phyloP scores from a whole-genome alignment of 2,329 filamentous ascomycete genomes.

The Beauveria sp. region DNA sequence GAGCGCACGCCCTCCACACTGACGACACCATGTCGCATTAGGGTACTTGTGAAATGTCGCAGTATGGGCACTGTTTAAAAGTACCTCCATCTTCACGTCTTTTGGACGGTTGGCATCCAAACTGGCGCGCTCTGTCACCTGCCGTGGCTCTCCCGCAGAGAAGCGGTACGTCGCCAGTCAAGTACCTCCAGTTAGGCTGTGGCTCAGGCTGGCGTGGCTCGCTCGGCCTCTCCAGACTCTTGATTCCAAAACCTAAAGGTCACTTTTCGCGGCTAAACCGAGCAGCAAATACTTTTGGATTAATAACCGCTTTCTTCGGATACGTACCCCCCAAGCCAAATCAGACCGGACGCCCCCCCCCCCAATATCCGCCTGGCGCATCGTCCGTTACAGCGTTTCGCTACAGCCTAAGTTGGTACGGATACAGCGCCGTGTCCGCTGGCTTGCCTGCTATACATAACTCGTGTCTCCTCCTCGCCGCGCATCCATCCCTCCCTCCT shows the following conservation, averaged over 20 bases:
- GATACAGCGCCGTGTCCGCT: no score
- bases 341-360: background rate
- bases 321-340: background rate
- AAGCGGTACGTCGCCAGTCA: background rate
- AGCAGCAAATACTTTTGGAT: background rate
- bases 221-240: background rate
- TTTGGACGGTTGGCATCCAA: background rate
- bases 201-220: constrained; percentile 6
- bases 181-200: constrained; percentile 6
- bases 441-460: constrained; percentile 14
- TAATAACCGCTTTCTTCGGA: background rate
- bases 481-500: constrained; percentile 28
- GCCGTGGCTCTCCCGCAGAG: background rate
- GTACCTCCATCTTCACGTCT: background rate
- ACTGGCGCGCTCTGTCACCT: constrained; percentile 2
- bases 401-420: background rate
- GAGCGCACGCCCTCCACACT: constrained; percentile 6
- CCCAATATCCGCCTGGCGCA: background rate
- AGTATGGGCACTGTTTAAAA: background rate
- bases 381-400: background rate
- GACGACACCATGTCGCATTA: constrained; percentile 11
- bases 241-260: background rate
- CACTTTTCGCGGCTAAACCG: background rate
- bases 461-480: constrained; percentile 14
- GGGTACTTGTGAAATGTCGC: background rate